Conservation (phyloP, 305 asterid species). For the Rubia peregrina region DNA sequence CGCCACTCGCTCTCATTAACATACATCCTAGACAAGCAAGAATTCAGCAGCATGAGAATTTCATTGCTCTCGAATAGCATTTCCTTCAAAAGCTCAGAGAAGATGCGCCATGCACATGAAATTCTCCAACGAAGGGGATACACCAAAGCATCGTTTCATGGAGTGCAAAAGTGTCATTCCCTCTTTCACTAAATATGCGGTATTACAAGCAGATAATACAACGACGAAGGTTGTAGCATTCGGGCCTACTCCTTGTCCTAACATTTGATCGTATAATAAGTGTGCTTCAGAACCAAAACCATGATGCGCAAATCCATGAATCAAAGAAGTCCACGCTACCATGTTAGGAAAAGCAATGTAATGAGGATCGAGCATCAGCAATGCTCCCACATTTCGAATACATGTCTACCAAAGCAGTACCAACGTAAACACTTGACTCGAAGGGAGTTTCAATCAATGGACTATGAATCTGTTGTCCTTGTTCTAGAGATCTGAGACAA, state of each 20-base stretch:
- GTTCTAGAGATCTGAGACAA: slow-evolving; percentile 54
- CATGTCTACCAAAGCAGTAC: slow-evolving; percentile 78
- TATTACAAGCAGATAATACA: slow-evolving; percentile 60
- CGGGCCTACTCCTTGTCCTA: slow-evolving; percentile 38
- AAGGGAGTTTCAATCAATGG: slow-evolving; percentile 60
- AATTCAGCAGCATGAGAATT: slow-evolving; percentile 49
- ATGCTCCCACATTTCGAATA: slow-evolving; percentile 84
- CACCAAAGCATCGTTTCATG: slow-evolving; percentile 41
- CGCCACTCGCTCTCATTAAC: slow-evolving; percentile 47
- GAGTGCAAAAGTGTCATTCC: slow-evolving; percentile 45
- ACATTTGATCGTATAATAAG: slow-evolving; percentile 45
- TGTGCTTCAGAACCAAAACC: slow-evolving; percentile 47
- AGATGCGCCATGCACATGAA: slow-evolving; percentile 63
- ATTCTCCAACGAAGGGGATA: slow-evolving; percentile 58
- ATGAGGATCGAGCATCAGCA: slow-evolving; percentile 47
- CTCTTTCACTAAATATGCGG: slow-evolving; percentile 37
- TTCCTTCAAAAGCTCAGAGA: slow-evolving; percentile 45
- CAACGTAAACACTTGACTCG: slow-evolving; percentile 43
- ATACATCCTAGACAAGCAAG: slow-evolving; percentile 67
- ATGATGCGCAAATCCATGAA: slow-evolving; percentile 54
- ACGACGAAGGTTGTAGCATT: slow-evolving; percentile 69
- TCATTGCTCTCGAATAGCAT: slow-evolving; percentile 51
- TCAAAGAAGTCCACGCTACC: slow-evolving; percentile 75
- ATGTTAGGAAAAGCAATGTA: slow-evolving; percentile 57
- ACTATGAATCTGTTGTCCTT: slow-evolving; percentile 54